phyloP scores from a whole-genome alignment of 495 filamentous ascomycete genomes.

The Paragyromitra xinjiangensis region DNA sequence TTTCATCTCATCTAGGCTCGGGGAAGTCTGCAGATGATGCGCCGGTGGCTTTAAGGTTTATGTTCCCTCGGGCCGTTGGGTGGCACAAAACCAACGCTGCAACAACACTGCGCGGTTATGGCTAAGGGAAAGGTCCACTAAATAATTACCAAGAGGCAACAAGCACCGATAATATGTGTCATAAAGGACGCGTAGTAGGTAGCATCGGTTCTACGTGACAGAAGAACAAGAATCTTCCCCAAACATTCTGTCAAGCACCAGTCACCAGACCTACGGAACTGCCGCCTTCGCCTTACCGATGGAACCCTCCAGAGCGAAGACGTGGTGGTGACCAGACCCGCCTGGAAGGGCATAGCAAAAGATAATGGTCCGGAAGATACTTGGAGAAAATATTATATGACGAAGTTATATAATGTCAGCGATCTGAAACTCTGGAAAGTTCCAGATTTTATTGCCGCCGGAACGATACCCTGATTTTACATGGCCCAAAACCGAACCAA shows the following conservation, averaged over 20 bases:
- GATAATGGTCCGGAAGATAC: not conserved
- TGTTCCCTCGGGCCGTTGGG: constrained; percentile 34
- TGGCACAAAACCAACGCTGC: constrained; percentile 22
- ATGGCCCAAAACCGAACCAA: not conserved
- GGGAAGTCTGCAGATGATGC: constrained; percentile 26
- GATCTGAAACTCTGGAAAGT: not conserved
- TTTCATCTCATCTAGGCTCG: constrained; percentile 47
- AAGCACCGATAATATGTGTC: constrained; percentile 22
- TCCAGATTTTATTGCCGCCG: not conserved
- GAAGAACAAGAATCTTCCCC: not conserved
- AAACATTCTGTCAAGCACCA: constrained; percentile 14
- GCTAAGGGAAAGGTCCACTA: not conserved
- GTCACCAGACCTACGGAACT: constrained; percentile 18
- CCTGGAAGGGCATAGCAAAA: constrained; percentile 1
- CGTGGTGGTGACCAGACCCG: not conserved
- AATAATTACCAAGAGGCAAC: not conserved
- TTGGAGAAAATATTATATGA: constrained; percentile 8
- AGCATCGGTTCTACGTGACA: not conserved
- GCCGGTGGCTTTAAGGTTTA: constrained; percentile 36
- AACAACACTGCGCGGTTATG: constrained; percentile 30
- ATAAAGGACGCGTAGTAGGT: constrained; percentile 32
- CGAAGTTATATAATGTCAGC: not conserved
- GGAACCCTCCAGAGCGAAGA: constrained; percentile 9
- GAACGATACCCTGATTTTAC: not conserved
- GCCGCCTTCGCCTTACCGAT: constrained; percentile 5